Percentiles rank a stretch among this genome's conserved stretches.
These are phyloP conservation scores for Ceratobasidium sp. DNA, from an alignment of 1,284 basidiomycete genomes.

Conservation along the genomic window DNA sequence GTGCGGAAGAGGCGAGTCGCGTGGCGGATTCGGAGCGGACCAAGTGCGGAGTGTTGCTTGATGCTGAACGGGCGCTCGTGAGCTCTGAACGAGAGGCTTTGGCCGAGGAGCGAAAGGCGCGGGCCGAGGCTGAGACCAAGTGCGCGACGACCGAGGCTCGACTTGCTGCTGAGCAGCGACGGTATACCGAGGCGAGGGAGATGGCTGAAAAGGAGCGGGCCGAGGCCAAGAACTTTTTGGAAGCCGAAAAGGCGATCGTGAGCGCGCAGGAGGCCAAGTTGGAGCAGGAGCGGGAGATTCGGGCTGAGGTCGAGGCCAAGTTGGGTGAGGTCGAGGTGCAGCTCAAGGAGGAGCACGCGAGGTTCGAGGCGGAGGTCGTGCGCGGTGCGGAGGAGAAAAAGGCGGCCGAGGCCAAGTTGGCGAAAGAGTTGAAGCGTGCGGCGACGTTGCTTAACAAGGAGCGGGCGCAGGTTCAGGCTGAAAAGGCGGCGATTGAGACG, in stretches of 20 bases:
- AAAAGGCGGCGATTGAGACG: background rate
- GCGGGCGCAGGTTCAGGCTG: constrained; percentile 20
- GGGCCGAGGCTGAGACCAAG: constrained; percentile 23
- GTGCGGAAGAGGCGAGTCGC: constrained; percentile 19
- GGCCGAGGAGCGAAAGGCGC: constrained; percentile 16
- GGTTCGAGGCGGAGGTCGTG: constrained; percentile 10
- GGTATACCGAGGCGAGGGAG: constrained; percentile 29
- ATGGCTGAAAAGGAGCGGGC: constrained; percentile 28
- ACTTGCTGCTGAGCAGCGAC: constrained; percentile 27
- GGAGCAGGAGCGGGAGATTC: constrained; percentile 29
- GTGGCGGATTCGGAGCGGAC: constrained; percentile 26
- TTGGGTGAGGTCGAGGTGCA: constrained; percentile 20
- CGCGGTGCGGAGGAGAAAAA: constrained; percentile 24
- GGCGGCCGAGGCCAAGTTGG: constrained; percentile 1
- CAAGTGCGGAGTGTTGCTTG: constrained; percentile 17
- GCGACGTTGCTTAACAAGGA: constrained; percentile 1
- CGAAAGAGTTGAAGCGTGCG: constrained; percentile 2
- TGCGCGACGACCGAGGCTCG: constrained; percentile 20
- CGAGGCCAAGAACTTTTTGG: constrained; percentile 44
- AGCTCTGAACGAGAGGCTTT: constrained; percentile 11
- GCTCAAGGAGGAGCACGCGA: constrained; percentile 19
- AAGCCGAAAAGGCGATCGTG: constrained; percentile 39
- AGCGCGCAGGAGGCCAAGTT: constrained; percentile 36
- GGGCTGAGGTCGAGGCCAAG: constrained; percentile 29
- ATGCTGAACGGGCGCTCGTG: constrained; percentile 30